These are phyloP conservation scores for Graphilbum ipis-grandicollis DNA, from an alignment of 2,329 filamentous ascomycete species.

Conservation along the genomic window DNA sequence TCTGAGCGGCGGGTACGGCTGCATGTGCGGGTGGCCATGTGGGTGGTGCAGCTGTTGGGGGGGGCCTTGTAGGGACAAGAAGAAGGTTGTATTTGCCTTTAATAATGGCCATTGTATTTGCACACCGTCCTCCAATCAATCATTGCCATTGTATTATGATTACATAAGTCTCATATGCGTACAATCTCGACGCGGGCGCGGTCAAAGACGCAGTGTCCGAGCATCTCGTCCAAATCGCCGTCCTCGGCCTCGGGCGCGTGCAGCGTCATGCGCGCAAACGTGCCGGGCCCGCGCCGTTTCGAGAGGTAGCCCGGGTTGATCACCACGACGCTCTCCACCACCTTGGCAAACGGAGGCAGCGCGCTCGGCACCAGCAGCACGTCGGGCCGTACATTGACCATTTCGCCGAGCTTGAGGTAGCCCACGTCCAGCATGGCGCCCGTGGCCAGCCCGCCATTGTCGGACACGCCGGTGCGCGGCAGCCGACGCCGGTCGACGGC, in stretches of 20 bases:
- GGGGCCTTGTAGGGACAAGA: slow-evolving; percentile 49
- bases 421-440: slow-evolving; percentile 69
- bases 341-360: slow-evolving; percentile 75
- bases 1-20: slow-evolving; percentile 71
- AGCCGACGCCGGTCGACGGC: slow-evolving; percentile 51
- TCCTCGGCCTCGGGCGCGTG: slow-evolving; percentile 44
- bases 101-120: too few relatives aligned
- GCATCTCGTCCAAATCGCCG: slow-evolving; percentile 38
- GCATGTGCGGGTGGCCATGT: slow-evolving; percentile 80
- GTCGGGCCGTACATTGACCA: slow-evolving; percentile 73
- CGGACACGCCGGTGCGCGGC: slow-evolving; percentile 44
- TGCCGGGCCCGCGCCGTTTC: slow-evolving; percentile 70
- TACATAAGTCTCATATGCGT: too few relatives aligned
- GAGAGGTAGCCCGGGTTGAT: slow-evolving; percentile 83
- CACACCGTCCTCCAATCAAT: too few relatives aligned
- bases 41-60: slow-evolving; percentile 73
- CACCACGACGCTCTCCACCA: slow-evolving; percentile 74
- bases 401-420: slow-evolving; percentile 79
- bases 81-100: too few relatives aligned
- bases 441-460: slow-evolving; percentile 41
- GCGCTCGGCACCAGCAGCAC: slow-evolving; percentile 69
- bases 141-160: too few relatives aligned
- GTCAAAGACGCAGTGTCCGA: slow-evolving; percentile 64
- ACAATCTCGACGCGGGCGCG: slow-evolving; percentile 76
- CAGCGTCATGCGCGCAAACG: slow-evolving; percentile 65